Percentiles rank a stretch among this genome's conserved stretches.
phyloP scores from a whole-genome alignment of 345 rosid genomes.

The Salix caprea region DNA sequence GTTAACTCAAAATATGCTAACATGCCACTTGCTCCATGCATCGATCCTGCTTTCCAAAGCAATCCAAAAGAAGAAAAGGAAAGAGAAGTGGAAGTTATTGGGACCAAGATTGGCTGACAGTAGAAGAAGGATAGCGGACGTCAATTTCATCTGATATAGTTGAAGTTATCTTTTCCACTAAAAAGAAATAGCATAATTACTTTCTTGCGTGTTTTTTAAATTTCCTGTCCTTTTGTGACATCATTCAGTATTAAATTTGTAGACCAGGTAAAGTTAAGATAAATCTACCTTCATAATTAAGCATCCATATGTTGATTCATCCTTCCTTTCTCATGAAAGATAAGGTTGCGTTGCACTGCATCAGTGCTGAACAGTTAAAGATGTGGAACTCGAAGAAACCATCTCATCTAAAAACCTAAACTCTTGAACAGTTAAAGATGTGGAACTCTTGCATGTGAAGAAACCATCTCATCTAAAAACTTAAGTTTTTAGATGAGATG shows the following conservation, averaged over 20 bases:
- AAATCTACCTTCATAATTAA: background rate
- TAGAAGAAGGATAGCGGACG: background rate
- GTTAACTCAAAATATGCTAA: background rate
- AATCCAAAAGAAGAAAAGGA: background rate
- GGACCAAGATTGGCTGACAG: background rate
- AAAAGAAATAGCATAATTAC: background rate
- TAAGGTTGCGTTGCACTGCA: background rate
- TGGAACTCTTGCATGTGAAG: background rate
- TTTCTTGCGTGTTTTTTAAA: background rate
- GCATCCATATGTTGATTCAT: background rate
- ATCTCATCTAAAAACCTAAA: too few relatives aligned
- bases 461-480: too few relatives aligned
- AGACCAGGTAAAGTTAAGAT: background rate
- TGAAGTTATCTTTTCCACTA: background rate
- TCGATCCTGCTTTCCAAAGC: background rate
- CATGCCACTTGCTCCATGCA: background rate
- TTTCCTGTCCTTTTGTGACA: background rate
- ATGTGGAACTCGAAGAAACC: background rate
- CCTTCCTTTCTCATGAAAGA: background rate
- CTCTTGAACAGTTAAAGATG: background rate
- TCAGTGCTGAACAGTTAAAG: background rate
- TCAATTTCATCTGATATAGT: background rate
- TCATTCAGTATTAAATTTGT: background rate
- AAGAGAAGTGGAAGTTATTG: background rate
- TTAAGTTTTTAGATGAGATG: too few relatives aligned